A percentile compares a stretch with the other conserved stretches of the same genome.
Conservation (phyloP, 352 stramenopile species). For the Phytopythium kandeliae region DNA sequence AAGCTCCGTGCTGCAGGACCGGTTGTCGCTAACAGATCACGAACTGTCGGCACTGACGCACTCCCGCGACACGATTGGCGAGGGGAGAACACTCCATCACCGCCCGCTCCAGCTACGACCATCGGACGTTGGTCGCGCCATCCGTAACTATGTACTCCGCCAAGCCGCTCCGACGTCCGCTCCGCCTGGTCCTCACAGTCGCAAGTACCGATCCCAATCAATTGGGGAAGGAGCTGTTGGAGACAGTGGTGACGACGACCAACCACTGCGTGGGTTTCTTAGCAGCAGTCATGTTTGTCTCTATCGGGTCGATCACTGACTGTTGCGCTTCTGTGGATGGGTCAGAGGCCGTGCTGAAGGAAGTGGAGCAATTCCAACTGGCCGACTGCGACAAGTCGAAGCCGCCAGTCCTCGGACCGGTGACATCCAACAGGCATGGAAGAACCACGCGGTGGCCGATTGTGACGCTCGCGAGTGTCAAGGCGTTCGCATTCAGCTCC, state of each 20-base stretch:
- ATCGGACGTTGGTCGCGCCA: constrained; percentile 32
- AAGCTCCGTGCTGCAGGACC: constrained; percentile 40
- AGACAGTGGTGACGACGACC: background rate
- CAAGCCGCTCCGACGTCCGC: constrained; percentile 16
- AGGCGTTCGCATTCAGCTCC: constrained; percentile 22
- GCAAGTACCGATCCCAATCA: background rate
- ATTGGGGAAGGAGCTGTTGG: background rate
- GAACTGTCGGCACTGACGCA: constrained; percentile 16
- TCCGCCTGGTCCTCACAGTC: background rate
- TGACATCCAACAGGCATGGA: background rate
- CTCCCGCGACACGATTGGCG: background rate
- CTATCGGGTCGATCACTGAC: background rate
- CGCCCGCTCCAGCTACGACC: constrained; percentile 9
- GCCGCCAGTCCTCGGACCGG: background rate
- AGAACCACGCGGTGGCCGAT: constrained; percentile 24
- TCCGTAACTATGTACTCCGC: constrained; percentile 38
- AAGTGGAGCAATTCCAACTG: constrained; percentile 40
- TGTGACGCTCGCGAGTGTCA: constrained; percentile 45
- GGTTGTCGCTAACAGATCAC: constrained; percentile 32
- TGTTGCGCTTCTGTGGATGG: background rate
- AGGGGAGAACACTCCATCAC: constrained; percentile 10
- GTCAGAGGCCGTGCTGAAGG: constrained; percentile 41
- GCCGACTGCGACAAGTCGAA: constrained; percentile 1
- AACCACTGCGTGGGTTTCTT: constrained; percentile 3
- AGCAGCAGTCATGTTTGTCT: background rate